phyloP scores from a whole-genome alignment of 345 rosid genomes.

The Lenwebbia sp. region DNA sequence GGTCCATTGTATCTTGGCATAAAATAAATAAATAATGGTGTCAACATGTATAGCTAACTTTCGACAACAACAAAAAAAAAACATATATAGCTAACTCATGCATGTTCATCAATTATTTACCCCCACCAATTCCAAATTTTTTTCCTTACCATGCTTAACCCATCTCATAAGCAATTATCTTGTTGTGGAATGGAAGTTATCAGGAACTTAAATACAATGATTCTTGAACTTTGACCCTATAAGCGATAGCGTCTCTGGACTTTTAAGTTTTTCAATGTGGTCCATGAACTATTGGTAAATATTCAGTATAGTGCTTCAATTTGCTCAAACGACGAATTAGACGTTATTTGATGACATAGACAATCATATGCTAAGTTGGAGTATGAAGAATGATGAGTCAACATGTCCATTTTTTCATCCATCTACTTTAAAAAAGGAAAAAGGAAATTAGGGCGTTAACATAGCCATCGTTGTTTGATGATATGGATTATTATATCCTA shows the following conservation, averaged over 20 bases:
- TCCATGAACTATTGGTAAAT: not conserved
- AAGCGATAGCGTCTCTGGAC: fast-evolving
- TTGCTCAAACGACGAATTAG: not conserved
- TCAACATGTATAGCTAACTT: not conserved
- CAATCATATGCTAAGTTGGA: not conserved
- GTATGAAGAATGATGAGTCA: not conserved
- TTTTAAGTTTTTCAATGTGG: not conserved
- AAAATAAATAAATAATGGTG: not conserved
- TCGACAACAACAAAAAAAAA: too few species aligned
- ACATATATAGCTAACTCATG: not conserved
- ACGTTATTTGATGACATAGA: too few species aligned
- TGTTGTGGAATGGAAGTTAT: not conserved
- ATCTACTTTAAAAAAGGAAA: not conserved
- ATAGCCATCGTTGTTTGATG: not conserved
- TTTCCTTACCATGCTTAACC: not conserved
- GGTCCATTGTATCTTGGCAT: not conserved
- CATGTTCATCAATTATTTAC: not conserved
- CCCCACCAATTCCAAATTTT: not conserved
- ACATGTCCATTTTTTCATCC: not conserved
- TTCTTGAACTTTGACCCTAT: not conserved
- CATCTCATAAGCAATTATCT: not conserved
- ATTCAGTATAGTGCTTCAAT: fast-evolving
- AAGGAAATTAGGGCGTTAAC: fast-evolving
- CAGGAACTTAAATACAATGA: not conserved
- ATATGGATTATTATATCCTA: fast-evolving